Evolutionary conservation across 768 basidiomycete genomes (phyloP).

Genomic region (Leccinum boreale): DNA sequence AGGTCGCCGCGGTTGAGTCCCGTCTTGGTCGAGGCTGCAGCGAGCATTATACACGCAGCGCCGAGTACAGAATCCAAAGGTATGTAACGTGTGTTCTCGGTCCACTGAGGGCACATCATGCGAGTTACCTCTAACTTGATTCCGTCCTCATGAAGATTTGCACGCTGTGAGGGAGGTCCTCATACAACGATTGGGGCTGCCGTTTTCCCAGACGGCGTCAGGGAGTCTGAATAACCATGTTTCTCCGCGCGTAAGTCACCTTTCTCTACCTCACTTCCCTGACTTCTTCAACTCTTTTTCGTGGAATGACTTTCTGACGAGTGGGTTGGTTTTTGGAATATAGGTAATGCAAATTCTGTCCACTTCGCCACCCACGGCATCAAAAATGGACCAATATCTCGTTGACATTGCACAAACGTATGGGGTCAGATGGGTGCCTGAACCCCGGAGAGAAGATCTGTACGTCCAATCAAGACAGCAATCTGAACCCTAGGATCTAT

Average conservation of each 20-base stretch:
- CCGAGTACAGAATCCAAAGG: conserved; percentile 59
- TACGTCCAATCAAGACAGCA: conserved; percentile 28
- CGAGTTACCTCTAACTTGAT: neutral
- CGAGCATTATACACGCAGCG: conserved; percentile 63
- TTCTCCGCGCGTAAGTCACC: conserved; percentile 42
- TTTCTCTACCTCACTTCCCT: neutral
- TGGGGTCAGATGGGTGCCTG: conserved; percentile 59
- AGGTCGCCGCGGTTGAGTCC: conserved; percentile 40
- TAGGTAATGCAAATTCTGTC: conserved; percentile 53
- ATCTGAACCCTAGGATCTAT: neutral
- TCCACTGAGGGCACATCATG: neutral
- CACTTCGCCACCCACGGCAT: conserved; percentile 52
- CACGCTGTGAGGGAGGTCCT: conserved; percentile 51
- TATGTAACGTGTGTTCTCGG: conserved; percentile 20
- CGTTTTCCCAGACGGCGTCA: conserved; percentile 53
- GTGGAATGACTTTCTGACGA: conserved; percentile 1
- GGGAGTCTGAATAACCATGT: conserved; percentile 52
- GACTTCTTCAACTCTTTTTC: neutral
- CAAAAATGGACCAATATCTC: conserved; percentile 55
- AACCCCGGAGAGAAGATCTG: conserved; percentile 60
- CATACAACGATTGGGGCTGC: conserved; percentile 51
- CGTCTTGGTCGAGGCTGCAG: conserved; percentile 59
- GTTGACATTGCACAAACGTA: conserved; percentile 50
- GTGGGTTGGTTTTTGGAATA: neutral
- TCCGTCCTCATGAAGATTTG: conserved; percentile 45